Evolutionary conservation across 2,329 filamentous ascomycete species (phyloP).

Genomic region (Zymoseptoria brevis): DNA sequence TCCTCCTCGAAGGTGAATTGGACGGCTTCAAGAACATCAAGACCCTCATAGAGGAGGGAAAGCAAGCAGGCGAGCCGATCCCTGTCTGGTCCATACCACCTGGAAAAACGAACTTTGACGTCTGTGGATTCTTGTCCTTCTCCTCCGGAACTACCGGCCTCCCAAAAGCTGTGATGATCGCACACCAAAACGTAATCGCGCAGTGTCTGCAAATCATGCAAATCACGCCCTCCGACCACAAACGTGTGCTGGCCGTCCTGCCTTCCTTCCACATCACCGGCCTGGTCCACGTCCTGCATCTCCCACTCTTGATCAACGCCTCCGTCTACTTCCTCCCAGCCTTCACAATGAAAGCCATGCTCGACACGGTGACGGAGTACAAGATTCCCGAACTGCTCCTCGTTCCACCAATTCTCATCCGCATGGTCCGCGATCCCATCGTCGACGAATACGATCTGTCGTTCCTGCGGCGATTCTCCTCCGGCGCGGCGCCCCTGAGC

Average conservation of each 20-base stretch:
- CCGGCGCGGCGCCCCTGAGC: slow-evolving; percentile 52
- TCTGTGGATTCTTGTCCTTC: slow-evolving; percentile 48
- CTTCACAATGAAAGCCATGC: slow-evolving; percentile 56
- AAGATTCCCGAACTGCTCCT: slow-evolving; percentile 49
- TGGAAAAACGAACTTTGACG: slow-evolving; percentile 49
- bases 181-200: slow-evolving; percentile 48
- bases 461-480: slow-evolving; percentile 49
- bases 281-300: slow-evolving; percentile 54
- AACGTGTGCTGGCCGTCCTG: slow-evolving; percentile 49
- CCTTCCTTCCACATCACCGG: slow-evolving; percentile 59
- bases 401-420: slow-evolving; percentile 55
- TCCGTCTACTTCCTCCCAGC: slow-evolving; percentile 57
- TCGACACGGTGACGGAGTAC: slow-evolving; percentile 45
- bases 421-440: slow-evolving; percentile 50
- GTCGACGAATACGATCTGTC: slow-evolving; percentile 50
- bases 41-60: slow-evolving; percentile 38
- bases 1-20: slow-evolving; percentile 49
- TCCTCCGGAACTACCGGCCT: slow-evolving; percentile 44
- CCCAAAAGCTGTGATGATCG: slow-evolving; percentile 46
- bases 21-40: slow-evolving; percentile 44
- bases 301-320: slow-evolving; percentile 56
- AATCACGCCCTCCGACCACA: slow-evolving; percentile 44
- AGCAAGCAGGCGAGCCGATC: slow-evolving; percentile 37
- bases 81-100: slow-evolving; percentile 42
- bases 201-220: slow-evolving; percentile 54